Conservation (phyloP, 805 yeast genomes). For the Teunomyces lycoperdinae region DNA sequence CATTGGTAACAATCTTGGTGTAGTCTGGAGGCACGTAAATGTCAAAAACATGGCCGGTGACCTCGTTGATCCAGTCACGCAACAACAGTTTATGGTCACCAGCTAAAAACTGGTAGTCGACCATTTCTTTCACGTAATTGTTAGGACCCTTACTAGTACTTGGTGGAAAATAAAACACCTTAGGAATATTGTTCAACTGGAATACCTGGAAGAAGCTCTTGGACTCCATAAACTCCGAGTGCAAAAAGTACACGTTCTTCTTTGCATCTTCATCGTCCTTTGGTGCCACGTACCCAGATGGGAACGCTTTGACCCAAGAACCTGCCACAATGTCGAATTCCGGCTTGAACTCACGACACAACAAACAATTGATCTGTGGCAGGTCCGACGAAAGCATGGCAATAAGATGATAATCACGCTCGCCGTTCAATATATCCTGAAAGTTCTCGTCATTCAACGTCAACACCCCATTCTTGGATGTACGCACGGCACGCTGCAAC, state of each 20-base stretch:
- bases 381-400: slow-evolving; percentile 71
- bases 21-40: slow-evolving; percentile 45
- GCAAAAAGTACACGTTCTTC: slow-evolving; percentile 61
- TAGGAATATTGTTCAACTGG: slow-evolving; percentile 73
- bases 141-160: slow-evolving; percentile 32
- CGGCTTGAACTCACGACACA: slow-evolving; percentile 73
- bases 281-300: slow-evolving; percentile 34
- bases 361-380: slow-evolving; percentile 69
- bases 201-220: slow-evolving; percentile 51
- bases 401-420: slow-evolving; percentile 67
- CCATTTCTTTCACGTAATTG: slow-evolving; percentile 23
- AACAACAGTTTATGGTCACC: slow-evolving; percentile 43
- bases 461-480: slow-evolving; percentile 18
- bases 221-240: slow-evolving; percentile 66
- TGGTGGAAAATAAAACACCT: slow-evolving; percentile 61
- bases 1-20: slow-evolving; percentile 31
- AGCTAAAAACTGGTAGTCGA: slow-evolving; percentile 45
- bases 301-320: slow-evolving; percentile 55
- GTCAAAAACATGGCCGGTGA: slow-evolving; percentile 34
- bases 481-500: slow-evolving; percentile 16
- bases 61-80: slow-evolving; percentile 29
- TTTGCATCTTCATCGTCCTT: slow-evolving; percentile 38
- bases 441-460: slow-evolving; percentile 54
- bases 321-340: slow-evolving; percentile 56
- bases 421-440: slow-evolving; percentile 53